phyloP scores from a whole-genome alignment of 2,329 filamentous ascomycete genomes.

The Pseudocercospora cruenta region DNA sequence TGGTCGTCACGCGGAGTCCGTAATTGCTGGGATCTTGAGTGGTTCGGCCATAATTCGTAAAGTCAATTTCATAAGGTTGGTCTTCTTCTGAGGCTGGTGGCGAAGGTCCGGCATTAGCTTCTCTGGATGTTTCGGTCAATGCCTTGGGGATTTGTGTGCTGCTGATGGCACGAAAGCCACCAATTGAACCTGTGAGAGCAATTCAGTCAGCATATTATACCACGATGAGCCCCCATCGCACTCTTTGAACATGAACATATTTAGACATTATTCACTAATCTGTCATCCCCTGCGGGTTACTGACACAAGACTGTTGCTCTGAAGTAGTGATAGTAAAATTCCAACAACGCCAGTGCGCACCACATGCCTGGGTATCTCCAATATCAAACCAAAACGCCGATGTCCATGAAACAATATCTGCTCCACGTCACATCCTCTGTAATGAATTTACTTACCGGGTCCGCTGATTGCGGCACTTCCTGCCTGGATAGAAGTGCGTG shows the following conservation, averaged over 20 bases:
- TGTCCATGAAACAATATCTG: not conserved
- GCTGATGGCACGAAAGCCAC: not conserved
- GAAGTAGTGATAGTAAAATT: not conserved
- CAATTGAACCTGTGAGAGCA: not conserved
- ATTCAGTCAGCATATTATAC: not conserved
- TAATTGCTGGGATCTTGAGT: conserved; percentile 6
- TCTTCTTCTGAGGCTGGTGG: conserved; percentile 26
- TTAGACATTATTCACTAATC: not conserved
- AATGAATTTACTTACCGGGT: not conserved
- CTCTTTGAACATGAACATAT: not conserved
- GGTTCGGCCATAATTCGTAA: conserved; percentile 26
- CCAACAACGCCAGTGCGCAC: not conserved
- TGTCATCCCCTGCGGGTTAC: not conserved
- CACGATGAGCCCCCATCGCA: not conserved
- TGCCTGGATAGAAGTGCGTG: not conserved
- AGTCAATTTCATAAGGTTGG: conserved; percentile 30
- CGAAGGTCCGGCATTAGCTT: conserved; percentile 14
- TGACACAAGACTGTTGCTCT: not conserved
- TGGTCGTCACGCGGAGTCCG: conserved; percentile 12
- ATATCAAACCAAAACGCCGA: not conserved
- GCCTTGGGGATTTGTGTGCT: not conserved
- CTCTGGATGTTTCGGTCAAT: not conserved
- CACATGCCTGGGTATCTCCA: not conserved
- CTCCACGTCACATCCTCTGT: not conserved
- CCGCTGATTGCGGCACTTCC: not conserved